These are phyloP conservation scores for Termitomyces sp. DNA, from an alignment of 768 basidiomycete genomes.

Conservation along the genomic window DNA sequence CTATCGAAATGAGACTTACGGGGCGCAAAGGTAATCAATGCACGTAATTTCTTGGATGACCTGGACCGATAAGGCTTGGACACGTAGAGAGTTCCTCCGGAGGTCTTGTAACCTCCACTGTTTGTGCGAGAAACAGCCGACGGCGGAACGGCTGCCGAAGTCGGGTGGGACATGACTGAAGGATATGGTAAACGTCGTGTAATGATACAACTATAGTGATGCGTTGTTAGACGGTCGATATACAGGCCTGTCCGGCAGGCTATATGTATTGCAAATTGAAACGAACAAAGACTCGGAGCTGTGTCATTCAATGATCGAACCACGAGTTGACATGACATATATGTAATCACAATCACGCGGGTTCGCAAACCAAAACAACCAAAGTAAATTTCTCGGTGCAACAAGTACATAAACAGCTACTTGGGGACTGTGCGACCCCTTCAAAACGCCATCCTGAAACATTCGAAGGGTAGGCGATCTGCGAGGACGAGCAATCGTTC, in stretches of 20 bases:
- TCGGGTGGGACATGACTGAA: slow-evolving; percentile 1
- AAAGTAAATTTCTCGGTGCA: not conserved
- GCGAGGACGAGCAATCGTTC: slow-evolving; percentile 35
- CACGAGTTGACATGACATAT: not conserved
- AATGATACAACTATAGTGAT: not conserved
- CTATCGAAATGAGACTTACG: slow-evolving; percentile 84
- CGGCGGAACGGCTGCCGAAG: not conserved
- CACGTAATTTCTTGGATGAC: slow-evolving; percentile 71
- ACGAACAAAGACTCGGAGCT: not conserved
- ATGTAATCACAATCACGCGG: too few species aligned
- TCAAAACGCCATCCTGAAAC: slow-evolving; percentile 44
- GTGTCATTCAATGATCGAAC: not conserved
- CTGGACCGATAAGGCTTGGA: slow-evolving; percentile 73
- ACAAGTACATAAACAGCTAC: not conserved
- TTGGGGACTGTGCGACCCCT: slow-evolving; percentile 27
- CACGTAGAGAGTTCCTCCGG: slow-evolving; percentile 65
- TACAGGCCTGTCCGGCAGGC: not conserved
- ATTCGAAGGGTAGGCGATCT: slow-evolving; percentile 50
- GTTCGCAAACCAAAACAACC: not conserved
- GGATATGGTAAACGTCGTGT: not conserved
- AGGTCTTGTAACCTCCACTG: slow-evolving; percentile 43
- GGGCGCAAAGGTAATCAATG: slow-evolving; percentile 81
- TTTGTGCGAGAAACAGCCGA: slow-evolving; percentile 4
- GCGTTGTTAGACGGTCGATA: not conserved
- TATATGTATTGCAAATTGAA: too few species aligned